A percentile compares a stretch with the other conserved stretches of the same genome.
These are phyloP conservation scores for Paecilomyces dactylethromorphus DNA, from an alignment of 2,329 filamentous ascomycete species.

Conservation along the genomic window DNA sequence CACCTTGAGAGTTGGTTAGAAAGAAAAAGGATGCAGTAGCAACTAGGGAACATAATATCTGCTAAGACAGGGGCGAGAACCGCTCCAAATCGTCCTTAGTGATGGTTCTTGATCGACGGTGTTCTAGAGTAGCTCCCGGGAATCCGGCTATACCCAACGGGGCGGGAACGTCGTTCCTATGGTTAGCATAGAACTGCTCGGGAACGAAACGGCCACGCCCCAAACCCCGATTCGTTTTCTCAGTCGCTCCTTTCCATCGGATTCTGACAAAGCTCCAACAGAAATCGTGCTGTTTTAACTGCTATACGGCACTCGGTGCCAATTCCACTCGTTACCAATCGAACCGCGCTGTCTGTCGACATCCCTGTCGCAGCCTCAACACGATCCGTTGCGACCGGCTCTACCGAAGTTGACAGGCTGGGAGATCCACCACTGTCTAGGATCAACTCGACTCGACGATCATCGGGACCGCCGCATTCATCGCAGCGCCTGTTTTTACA, in stretches of 20 bases:
- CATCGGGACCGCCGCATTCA: neutral
- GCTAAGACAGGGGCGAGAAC: neutral
- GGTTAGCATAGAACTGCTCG: neutral
- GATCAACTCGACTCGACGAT: neutral
- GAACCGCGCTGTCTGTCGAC: neutral
- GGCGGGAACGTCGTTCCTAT: neutral
- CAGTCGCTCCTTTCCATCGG: neutral
- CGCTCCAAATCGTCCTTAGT: neutral
- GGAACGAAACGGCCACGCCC: neutral
- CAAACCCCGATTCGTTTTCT: neutral
- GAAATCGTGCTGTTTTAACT: neutral
- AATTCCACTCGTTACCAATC: slow-evolving; percentile 20
- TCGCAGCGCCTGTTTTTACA: neutral
- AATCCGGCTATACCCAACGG: neutral
- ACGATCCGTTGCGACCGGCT: neutral
- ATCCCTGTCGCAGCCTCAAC: neutral
- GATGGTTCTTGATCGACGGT: neutral
- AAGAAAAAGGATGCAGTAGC: neutral
- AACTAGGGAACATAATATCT: neutral
- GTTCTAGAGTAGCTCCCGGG: neutral
- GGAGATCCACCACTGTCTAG: neutral
- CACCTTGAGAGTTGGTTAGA: neutral
- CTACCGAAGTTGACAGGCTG: neutral
- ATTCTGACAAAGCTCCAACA: neutral
- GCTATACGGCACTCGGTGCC: slow-evolving; percentile 17